Evolutionary conservation across 371 early-diverging fungal species (phyloP).

Genomic region (Circinella umbellata): DNA sequence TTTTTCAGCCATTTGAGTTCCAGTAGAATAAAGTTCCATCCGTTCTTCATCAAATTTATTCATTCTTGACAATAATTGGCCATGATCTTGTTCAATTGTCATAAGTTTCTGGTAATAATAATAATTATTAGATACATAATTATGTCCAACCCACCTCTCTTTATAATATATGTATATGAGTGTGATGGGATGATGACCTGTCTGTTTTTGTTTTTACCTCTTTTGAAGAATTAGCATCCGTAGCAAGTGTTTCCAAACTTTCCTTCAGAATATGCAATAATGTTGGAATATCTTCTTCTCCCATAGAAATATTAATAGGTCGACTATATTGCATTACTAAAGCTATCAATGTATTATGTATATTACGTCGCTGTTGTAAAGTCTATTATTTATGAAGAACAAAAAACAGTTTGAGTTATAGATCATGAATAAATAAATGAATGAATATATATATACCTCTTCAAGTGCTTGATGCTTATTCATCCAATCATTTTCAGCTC

Average conservation of each 20-base stretch:
- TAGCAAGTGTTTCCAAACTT: slow-evolving; percentile 3
- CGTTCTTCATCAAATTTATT: slow-evolving; percentile 32
- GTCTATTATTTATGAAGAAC: not conserved
- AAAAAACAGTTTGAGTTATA: not conserved
- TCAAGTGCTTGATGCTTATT: slow-evolving; percentile 38
- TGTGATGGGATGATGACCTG: too few relatives aligned
- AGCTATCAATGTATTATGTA: not conserved
- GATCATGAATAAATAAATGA: not conserved
- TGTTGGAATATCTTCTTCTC: slow-evolving; percentile 11
- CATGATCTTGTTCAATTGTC: slow-evolving; percentile 19
- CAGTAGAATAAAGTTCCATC: slow-evolving; percentile 31
- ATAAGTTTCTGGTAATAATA: too few relatives aligned
- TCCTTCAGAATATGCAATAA: slow-evolving; percentile 13
- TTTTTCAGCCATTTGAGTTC: slow-evolving; percentile 44
- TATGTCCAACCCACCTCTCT: not conserved
- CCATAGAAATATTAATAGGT: not conserved
- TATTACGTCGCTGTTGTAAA: not conserved
- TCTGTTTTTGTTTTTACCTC: not conserved
- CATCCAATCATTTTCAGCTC: slow-evolving; percentile 59
- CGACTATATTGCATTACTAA: not conserved
- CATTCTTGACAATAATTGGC: slow-evolving; percentile 23
- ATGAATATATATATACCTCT: slow-evolving; percentile 13
- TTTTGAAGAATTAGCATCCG: not conserved
- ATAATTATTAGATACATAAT: not conserved
- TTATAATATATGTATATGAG: too few relatives aligned